Evolutionary conservation across 2,329 filamentous ascomycete species (phyloP).

Genomic region (Paraphaeosphaeria sporulosa): DNA sequence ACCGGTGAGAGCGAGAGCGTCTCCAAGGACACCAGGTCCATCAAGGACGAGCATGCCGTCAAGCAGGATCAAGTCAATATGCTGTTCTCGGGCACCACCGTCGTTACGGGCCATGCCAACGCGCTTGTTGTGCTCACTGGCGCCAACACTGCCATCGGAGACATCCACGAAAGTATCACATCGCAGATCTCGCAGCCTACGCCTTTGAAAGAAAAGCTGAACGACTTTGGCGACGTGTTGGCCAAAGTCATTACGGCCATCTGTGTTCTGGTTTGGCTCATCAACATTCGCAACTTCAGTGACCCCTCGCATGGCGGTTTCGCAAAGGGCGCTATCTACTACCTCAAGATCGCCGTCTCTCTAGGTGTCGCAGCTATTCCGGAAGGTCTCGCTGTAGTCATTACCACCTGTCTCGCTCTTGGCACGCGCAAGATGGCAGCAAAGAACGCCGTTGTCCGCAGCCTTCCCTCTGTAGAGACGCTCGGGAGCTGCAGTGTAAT

Average conservation of each 20-base stretch:
- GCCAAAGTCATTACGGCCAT: slow-evolving; percentile 99
- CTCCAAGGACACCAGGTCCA: slow-evolving; percentile 74
- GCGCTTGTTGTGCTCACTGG: slow-evolving; percentile 92
- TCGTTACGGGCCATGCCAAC: slow-evolving; percentile 91
- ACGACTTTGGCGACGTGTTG: slow-evolving; percentile 94
- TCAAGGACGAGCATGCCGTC: slow-evolving; percentile 84
- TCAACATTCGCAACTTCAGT: slow-evolving; percentile 97
- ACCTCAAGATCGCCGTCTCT: slow-evolving; percentile 98
- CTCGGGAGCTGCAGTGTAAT: slow-evolving; percentile 99
- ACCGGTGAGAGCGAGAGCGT: slow-evolving; percentile 99
- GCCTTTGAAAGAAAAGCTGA: slow-evolving; percentile 96
- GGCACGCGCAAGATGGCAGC: slow-evolving; percentile 98
- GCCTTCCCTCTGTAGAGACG: slow-evolving; percentile 94
- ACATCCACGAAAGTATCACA: slow-evolving; percentile 98
- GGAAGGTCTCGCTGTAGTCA: slow-evolving; percentile 95
- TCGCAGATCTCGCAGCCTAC: slow-evolving; percentile 98
- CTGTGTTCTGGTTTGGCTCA: slow-evolving; percentile 95
- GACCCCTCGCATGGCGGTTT: slow-evolving; percentile 92
- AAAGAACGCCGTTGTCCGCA: slow-evolving; percentile 97
- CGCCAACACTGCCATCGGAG: slow-evolving; percentile 90
- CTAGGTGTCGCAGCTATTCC: slow-evolving; percentile 97
- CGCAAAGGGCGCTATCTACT: slow-evolving; percentile 98
- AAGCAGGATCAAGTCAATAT: slow-evolving; percentile 98
- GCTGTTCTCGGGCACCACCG: slow-evolving; percentile 97
- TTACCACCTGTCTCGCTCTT: slow-evolving; percentile 96